Base-by-base conservation (phyloP, 2,329 filamentous ascomycete species). In the Penicillium janthinellum region DNA sequence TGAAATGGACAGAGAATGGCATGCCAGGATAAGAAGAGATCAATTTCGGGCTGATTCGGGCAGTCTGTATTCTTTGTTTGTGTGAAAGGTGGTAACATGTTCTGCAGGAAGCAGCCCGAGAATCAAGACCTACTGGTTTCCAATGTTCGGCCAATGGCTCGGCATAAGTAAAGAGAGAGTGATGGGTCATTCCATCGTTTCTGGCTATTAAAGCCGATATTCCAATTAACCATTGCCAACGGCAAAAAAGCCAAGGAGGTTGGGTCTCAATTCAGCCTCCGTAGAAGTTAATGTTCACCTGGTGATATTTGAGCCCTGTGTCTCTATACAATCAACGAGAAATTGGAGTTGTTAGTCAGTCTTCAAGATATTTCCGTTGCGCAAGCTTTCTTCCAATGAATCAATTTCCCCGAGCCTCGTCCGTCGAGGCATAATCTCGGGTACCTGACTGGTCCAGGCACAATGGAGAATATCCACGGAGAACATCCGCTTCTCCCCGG, bases 11-110 rank as follows among this genome's bases (percentile, higher is more conserved):
- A 45, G n/a, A 28, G 4, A 45, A 14, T 41, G 20, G 38, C 38
- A 25, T 41, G 38, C 10, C 1, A 17, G 38, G 38, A 41, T 2
- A 90, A 67, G 92, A 90, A 67, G 92, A 91, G 65, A 82, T 91
- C 67, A 89, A 87, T 73, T 87, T 89, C 77, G 91, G 91, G 74
- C 82, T 96, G 59, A 92, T 96, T 81, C 91, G 91, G 56, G 83
- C 89, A 66, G 79, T 95, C 79, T 96, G 25, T 25, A 25, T 5
- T 25, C 25, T 25, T 25, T 20, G 20, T 25, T 5, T 25, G 25
- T 25, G 4, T 25, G 5, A 4, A 25, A 25, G 5, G 25, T 25
- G 25, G 25, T 25, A 4, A 25, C 25, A 25, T 25, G 25, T 5
- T 25, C 96, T 83, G 86, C 84, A 71, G 92, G 91, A 53, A 22